Percentiles rank a stretch among this genome's conserved stretches.
These are phyloP conservation scores for Capsicum pubescens DNA, from an alignment of 257 asterid genomes.

Conservation along the genomic window DNA sequence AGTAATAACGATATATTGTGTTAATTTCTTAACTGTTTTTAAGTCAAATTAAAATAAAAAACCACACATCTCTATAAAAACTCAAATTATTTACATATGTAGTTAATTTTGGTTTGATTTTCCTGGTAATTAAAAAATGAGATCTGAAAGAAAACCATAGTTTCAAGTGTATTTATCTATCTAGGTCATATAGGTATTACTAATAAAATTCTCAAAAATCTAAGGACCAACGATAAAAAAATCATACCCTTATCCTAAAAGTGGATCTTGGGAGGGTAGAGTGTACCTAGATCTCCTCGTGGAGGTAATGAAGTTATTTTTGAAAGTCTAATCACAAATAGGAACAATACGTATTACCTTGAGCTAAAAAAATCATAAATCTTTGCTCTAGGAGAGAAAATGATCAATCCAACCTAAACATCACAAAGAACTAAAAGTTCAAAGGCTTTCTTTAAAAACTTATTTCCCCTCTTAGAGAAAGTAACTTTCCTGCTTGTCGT, in stretches of 20 bases:
- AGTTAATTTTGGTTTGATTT: background rate
- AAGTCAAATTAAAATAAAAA: background rate
- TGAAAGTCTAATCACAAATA: no score
- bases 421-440: slow-evolving; percentile 89
- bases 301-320: no score
- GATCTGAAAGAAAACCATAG: background rate
- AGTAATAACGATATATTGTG: no score
- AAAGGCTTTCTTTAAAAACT: slow-evolving; percentile 77
- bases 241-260: no score
- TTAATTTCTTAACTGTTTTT: background rate
- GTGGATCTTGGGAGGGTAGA: no score
- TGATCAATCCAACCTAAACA: slow-evolving; percentile 77
- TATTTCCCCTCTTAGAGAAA: slow-evolving; percentile 89
- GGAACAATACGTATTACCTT: slow-evolving; percentile 45
- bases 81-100: background rate
- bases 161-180: no score
- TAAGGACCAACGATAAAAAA: no score
- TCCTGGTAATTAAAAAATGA: background rate
- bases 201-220: no score
- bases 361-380: slow-evolving; percentile 80
- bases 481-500: slow-evolving; percentile 90
- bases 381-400: slow-evolving; percentile 80
- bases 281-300: no score
- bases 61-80: background rate
- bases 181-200: no score